These are phyloP conservation scores for Stachybotrys echinatus DNA, from an alignment of 2,329 filamentous ascomycete species.

Conservation along the genomic window DNA sequence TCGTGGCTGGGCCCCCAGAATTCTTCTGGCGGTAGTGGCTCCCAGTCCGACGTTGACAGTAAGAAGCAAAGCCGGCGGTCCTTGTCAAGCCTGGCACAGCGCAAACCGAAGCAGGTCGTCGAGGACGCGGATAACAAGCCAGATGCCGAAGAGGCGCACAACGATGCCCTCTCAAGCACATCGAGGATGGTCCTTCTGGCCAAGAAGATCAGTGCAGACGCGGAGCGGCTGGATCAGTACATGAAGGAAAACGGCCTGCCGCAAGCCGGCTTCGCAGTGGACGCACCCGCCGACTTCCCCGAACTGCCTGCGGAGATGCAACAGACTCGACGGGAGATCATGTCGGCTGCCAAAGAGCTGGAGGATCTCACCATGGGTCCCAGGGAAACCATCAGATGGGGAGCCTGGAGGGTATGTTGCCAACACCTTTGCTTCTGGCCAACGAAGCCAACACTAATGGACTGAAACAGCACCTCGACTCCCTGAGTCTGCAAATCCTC, in stretches of 20 bases:
- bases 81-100: constrained; percentile 19
- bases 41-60: constrained; percentile 13
- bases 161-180: constrained; percentile 8
- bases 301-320: constrained; percentile 39
- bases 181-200: constrained; percentile 41
- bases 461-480: constrained; percentile 39
- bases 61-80: constrained; percentile 30
- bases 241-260: constrained; percentile 34
- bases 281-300: constrained; percentile 40
- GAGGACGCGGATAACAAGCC: not conserved
- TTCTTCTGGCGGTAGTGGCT: constrained; percentile 1
- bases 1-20: constrained; percentile 23
- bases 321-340: constrained; percentile 38
- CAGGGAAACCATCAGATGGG: constrained; percentile 45
- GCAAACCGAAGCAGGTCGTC: constrained; percentile 14
- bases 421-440: not conserved
- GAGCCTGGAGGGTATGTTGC: constrained; percentile 42
- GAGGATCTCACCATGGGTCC: constrained; percentile 43
- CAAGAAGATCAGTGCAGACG: constrained; percentile 40
- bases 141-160: not conserved
- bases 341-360: constrained; percentile 44
- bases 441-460: constrained; percentile 2
- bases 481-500: constrained; percentile 43
- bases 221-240: constrained; percentile 43
- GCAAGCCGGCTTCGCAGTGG: constrained; percentile 38